Conservation (phyloP, 768 basidiomycete species). For the Pholiota conissans region DNA sequence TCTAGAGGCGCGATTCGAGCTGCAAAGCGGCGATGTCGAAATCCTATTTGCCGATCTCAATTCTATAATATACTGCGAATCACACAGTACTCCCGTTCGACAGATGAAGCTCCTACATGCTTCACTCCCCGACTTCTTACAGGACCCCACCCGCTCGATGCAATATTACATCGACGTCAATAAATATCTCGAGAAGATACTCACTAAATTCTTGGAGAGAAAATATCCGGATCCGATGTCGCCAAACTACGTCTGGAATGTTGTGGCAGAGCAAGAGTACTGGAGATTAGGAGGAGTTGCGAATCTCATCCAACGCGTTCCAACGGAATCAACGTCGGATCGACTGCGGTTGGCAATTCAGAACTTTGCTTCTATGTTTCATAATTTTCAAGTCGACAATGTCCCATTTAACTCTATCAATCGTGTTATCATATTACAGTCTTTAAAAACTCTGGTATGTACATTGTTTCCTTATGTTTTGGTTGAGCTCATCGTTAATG, state of each 20-base stretch:
- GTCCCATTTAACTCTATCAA: too few species aligned
- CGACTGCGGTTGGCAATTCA: background rate
- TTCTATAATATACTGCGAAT: background rate
- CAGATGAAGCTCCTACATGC: constrained; percentile 4
- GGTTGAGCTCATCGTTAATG: too few species aligned
- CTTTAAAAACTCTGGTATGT: too few species aligned
- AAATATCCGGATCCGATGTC: background rate
- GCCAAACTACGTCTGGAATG: background rate
- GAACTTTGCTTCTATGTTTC: background rate
- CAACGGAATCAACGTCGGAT: background rate
- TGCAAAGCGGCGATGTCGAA: background rate
- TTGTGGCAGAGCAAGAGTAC: background rate
- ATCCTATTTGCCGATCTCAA: background rate
- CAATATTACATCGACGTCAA: background rate
- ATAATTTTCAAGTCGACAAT: too few species aligned
- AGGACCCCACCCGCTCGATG: background rate
- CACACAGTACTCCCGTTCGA: background rate
- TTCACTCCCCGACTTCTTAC: constrained; percentile 7
- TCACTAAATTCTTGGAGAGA: background rate
- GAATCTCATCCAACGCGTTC: background rate
- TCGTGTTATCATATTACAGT: too few species aligned
- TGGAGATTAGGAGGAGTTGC: background rate
- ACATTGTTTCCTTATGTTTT: too few species aligned
- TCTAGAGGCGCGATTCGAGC: background rate
- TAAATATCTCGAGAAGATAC: background rate